Evolutionary conservation across 2,329 filamentous ascomycete species (phyloP).

Genomic region (Fusarium brachygibbosum): DNA sequence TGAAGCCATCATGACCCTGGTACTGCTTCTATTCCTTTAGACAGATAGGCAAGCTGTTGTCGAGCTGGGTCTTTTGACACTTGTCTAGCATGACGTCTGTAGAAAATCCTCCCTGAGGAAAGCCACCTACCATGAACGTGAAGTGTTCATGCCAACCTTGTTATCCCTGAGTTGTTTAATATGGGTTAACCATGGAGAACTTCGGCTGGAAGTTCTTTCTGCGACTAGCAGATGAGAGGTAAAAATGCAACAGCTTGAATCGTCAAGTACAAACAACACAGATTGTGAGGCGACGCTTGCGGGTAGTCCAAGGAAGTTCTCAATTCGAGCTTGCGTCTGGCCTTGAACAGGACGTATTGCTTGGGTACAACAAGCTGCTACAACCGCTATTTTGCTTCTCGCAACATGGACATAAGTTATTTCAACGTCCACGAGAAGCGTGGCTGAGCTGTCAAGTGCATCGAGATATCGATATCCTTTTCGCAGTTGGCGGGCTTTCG

Average conservation of each 20-base stretch:
- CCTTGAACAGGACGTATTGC: background rate
- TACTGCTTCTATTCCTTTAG: background rate
- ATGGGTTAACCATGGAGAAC: background rate
- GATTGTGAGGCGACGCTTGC: background rate
- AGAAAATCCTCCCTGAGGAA: background rate
- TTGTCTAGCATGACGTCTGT: background rate
- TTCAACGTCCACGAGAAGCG: background rate
- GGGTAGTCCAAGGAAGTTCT: background rate
- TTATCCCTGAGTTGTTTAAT: background rate
- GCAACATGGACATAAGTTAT: background rate
- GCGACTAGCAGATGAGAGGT: background rate
- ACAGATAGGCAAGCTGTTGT: background rate
- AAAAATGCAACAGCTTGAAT: background rate
- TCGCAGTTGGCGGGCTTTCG: too few relatives aligned
- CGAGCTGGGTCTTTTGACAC: background rate
- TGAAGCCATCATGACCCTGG: background rate
- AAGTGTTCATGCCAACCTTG: background rate
- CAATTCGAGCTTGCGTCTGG: background rate
- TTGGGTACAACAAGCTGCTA: background rate
- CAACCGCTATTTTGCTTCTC: background rate
- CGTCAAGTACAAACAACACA: slow-evolving; percentile 8
- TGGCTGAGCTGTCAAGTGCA: background rate
- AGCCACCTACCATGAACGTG: background rate
- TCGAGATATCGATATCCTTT: background rate
- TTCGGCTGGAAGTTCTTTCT: slow-evolving; percentile 4